Percentiles rank a stretch among this genome's conserved stretches.
Conservation (phyloP, 1,139 yeast genomes). For the Yamadazyma aaseri region DNA sequence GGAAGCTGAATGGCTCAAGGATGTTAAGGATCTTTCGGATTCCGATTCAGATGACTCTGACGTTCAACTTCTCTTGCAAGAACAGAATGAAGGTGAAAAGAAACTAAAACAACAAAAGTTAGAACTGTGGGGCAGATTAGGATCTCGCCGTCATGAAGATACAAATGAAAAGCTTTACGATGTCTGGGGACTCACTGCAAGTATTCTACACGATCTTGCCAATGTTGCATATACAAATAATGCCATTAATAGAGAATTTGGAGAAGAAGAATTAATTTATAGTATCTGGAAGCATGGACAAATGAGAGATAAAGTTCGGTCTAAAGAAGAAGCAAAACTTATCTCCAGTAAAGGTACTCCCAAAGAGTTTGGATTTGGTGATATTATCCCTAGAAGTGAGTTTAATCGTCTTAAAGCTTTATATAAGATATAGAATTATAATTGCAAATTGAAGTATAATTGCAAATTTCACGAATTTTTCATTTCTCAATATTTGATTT, state of each 20-base stretch:
- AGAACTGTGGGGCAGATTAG: constrained; percentile 41
- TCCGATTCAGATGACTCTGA: constrained; percentile 18
- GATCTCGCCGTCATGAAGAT: constrained; percentile 36
- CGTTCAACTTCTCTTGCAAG: constrained; percentile 16
- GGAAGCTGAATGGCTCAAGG: constrained; percentile 64
- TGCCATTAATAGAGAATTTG: constrained; percentile 32
- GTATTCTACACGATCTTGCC: constrained; percentile 77
- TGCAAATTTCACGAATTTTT: too few species aligned
- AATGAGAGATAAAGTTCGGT: constrained; percentile 36
- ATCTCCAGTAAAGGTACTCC: constrained; percentile 29
- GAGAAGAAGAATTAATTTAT: constrained; percentile 67
- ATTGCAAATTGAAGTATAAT: neutral
- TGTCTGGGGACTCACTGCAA: constrained; percentile 92
- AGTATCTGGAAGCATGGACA: constrained; percentile 52
- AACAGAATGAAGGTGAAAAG: constrained; percentile 6
- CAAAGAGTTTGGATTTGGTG: constrained; percentile 46
- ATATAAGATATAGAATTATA: constrained; percentile 24
- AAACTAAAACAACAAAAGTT: constrained; percentile 11
- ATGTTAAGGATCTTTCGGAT: constrained; percentile 54
- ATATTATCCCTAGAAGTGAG: constrained; percentile 49
- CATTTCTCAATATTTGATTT: too few species aligned
- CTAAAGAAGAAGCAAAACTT: constrained; percentile 35
- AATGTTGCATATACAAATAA: constrained; percentile 44
- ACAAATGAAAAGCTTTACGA: constrained; percentile 53
- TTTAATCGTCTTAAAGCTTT: constrained; percentile 38